A percentile compares a stretch with the other conserved stretches of the same genome.
These are phyloP conservation scores for Podaxis sp. DNA, from an alignment of 768 basidiomycete species.

Conservation along the genomic window DNA sequence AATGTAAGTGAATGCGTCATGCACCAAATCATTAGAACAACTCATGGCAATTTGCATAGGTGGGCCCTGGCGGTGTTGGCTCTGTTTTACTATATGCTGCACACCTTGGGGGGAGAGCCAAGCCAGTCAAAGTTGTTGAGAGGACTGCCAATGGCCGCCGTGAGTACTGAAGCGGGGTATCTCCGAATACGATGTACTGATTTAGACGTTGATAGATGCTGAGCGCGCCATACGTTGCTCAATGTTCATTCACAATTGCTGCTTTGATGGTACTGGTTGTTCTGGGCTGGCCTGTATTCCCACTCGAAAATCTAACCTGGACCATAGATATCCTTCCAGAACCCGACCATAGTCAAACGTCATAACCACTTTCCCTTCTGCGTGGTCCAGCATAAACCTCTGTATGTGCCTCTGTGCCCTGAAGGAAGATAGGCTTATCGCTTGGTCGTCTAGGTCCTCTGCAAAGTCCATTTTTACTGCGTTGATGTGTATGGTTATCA, in stretches of 20 bases:
- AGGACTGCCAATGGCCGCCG: conserved; percentile 1
- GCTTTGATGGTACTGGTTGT: conserved; percentile 24
- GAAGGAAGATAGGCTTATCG: not conserved
- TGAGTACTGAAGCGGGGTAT: not conserved
- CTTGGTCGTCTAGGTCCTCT: conserved; percentile 16
- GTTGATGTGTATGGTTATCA: conserved; percentile 26
- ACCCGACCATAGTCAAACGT: conserved; percentile 28
- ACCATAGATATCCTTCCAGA: conserved; percentile 21
- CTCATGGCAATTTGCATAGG: conserved; percentile 19
- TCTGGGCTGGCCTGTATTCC: not conserved
- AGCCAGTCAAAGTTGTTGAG: conserved; percentile 18
- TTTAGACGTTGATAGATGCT: conserved; percentile 27
- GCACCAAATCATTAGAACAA: not conserved
- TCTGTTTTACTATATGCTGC: conserved; percentile 30
- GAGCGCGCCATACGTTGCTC: conserved; percentile 30
- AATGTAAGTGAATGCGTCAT: conserved; percentile 26
- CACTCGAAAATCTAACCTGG: not conserved
- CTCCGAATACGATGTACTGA: not conserved
- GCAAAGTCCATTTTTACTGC: conserved; percentile 26
- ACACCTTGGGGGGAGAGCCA: conserved; percentile 21
- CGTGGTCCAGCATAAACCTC: conserved; percentile 18
- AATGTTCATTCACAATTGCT: conserved; percentile 27
- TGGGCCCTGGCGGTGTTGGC: conserved; percentile 37
- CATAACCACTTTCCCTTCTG: conserved; percentile 28
- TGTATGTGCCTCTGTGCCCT: conserved; percentile 17